Base-by-base conservation (phyloP, 345 rosid genomes). In the Eucalyptus polybractea region DNA sequence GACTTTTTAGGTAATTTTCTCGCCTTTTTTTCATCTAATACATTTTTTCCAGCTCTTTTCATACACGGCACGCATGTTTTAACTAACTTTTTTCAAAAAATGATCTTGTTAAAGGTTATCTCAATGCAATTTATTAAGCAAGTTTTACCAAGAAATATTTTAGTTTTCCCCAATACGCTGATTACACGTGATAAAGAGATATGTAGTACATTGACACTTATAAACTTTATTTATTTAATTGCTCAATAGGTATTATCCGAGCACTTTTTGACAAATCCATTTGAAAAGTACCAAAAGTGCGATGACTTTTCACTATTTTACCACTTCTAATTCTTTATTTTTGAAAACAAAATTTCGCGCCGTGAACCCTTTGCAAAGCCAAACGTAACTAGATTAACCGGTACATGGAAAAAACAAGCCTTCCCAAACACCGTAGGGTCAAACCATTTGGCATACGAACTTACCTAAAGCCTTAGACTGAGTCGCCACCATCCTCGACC, bases 21-120 rank as follows among this genome's bases (percentile, higher is more conserved):
- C 1, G 0, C 2, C 7, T 1, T 13, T 21, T 33, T 21, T 17
- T 33, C 17, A 69, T 7, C 44, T 33, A 33, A 17, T 9, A 9
- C 10, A 1, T 29, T 13, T 13, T 65, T 65, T 65, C 37, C 72
- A 29, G 4, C 7, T 65, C 33, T 69, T 69, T 17, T 2, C 7
- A 33, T 8, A 5, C 44, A 9, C 13, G 0, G 44, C 24, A 9
- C 4, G 2, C 21, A 2, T 33, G 80, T 69, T 69, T 65, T n/a
- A 17, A 14, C 40, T 7, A 7, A 65, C 67, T 25, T 10, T 62
- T 62, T 62, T 29, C 5, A 7, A 13, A 65, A 65, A n/a, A 65
- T n/a, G 40, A n/a, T 67, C 1, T 67, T 14, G 10, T 67, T 31
- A 10, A 7, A 14, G 11, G 21, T 67, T 67, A 67, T 67, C 6